Evolutionary conservation across 1,139 yeast genomes (phyloP), one percentile per base, ranked within the genome.

Genomic region (Sugiyamaella grinbergsii): DNA sequence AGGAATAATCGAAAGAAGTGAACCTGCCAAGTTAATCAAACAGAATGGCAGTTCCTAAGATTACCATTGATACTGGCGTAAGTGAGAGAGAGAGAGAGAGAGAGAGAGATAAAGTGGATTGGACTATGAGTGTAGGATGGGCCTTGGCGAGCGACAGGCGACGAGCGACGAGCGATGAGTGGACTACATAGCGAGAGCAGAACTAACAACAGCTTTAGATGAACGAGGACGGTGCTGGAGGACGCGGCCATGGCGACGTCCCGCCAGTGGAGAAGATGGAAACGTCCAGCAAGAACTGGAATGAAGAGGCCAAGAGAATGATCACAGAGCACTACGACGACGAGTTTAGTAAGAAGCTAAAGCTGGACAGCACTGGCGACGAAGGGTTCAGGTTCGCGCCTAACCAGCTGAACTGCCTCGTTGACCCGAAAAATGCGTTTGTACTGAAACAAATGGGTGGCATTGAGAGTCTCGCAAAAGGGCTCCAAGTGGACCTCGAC

Each of bases 341-440:
- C 28, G 45, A 40, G 19, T 39, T 32, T 29, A 38, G 28, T 37
- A 22, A 19, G 42, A 48, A 33, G 49, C 51, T 43, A n/a, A 16
- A n/a, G 16, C 19, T 26, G 26, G 24, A 4, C 15, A 20, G 32
- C 24, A 26, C 43, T 34, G 26, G 10, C 13, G 24, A n/a, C 8
- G 48, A 18, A 5, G 50, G 49, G 13, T 57, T 43, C 42, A 32
- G 40, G 16, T 48, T 37, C 37, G 28, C 53, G 13, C 57, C 60
- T 3, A 62, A 58, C 34, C 73, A 72, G 54, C 65, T 73, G 29
- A 59, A 60, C 37, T 58, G 66, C 5, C 63, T 73, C 32, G 61
- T 69, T 13, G 77, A 73, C 51, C 73, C 74, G n/a, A 71, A 71
- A 49, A 68, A 71, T 47, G 65, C 72, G 4, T 66, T 63, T 47